Base-by-base conservation (phyloP, 2,329 filamentous ascomycete genomes). In the Pestalotiopsis sp. region DNA sequence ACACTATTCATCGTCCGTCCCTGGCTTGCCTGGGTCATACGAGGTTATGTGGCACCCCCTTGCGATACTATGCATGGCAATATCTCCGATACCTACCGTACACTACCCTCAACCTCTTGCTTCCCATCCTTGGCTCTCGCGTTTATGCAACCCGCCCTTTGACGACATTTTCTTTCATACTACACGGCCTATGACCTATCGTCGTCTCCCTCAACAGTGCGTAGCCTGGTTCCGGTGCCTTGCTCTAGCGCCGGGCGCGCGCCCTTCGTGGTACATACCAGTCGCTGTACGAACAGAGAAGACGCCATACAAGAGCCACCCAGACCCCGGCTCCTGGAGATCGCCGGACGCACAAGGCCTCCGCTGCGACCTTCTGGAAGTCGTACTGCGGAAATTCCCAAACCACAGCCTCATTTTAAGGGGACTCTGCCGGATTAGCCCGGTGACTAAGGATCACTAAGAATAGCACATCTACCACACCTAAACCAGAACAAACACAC, bases 391-490 rank as follows among this genome's bases (percentile, higher is more conserved):
- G 31, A 57, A 66, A 58, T 39, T 66, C 66, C 64, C 39, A 38
- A 38, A 58, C 27, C 61, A 67, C 66, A 67, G 66, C 66, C 66
- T 67, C 66, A 62, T 62, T 39, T 41, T 60, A 27, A 66, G 38
- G 57, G 57, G 65, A 31, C 17, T 39, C 23, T 39, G 20, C 27
- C 20, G 17, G n/a, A 13, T 52, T 41, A 45, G 52, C 23, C 23
- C 36, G 23, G 41, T 38, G 23, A 45, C 63, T 73, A 71, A 41
- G 49, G 68, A 23, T 52, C 59, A 41, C 68, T 73, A 66, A 71
- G 68, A 45, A 68, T 70, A 73, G 68, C 69, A 67, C 69, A 66
- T 66, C 66, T 71, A 71, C 68, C 60, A 67, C 68, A 56, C 57
- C 69, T 52, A 57, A 67, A 69, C 17, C 62, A 36, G 62, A 66